Base-by-base conservation (phyloP, 345 rosid species). In the Salix arbutifolia region DNA sequence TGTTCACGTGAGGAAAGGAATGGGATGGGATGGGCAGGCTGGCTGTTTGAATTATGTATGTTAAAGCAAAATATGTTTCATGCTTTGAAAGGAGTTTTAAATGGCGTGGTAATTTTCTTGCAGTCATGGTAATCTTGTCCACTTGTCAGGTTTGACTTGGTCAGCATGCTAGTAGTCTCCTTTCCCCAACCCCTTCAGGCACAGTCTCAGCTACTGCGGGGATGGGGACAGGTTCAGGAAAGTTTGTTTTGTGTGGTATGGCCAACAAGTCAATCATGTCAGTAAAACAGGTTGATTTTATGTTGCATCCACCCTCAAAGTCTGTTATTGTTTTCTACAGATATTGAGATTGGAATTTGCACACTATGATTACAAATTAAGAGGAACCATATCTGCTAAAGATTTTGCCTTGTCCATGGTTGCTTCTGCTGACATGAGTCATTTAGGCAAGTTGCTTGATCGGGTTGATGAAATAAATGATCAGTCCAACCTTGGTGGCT, bases 371-470 rank as follows among this genome's bases (percentile, higher is more conserved):
- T 96, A 88, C 77, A 88, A 90, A 80, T 75, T 65, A 72, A 86
- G 82, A 72, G 90, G 89, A 76, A 87, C 88, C 66, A 91, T 93
- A 80, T 89, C 96, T 38, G 98, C 92, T 21, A 85, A 89, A 82
- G 99, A 96, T 89, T 96, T 96, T 78, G 98, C 98, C 7, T 75
- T 96, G 76, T 92, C 97, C 30, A 85, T 96, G 89, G 98, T 96
- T 79, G 97, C 99, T 83, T 88, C 99, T 58, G 99, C 99, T 74
- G 95, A 93, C 82, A 85, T 93, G 85, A 83, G 87, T 62, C 90
- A 91, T 83, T 76, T 93, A 78, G 67, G 85, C 76, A 79, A 67
- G 81, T 86, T 96, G 82, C 91, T 93, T 74, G 85, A 87, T 84
- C 90, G 88, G 77, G 99, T 87, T 72, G 93, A 93, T 21, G 77